Conservation (phyloP, 2,329 filamentous ascomycete species). For the Apiospora malaysiana region DNA sequence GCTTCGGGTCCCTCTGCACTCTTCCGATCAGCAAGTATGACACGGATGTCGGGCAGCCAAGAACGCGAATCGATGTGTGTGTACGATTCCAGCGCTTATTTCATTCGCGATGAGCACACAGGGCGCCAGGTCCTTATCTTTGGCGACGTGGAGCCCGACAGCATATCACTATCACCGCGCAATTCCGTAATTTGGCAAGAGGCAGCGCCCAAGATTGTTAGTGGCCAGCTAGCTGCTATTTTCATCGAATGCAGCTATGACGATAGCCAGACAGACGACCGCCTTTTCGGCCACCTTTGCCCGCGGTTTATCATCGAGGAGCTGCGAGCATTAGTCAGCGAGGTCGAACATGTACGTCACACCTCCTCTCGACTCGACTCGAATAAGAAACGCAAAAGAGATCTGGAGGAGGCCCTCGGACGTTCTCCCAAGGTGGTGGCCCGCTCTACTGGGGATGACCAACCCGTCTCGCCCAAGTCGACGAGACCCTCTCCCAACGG, state of each 20-base stretch:
- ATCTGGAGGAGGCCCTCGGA: conserved; percentile 41
- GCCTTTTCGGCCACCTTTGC: conserved; percentile 87
- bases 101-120: conserved; percentile 77
- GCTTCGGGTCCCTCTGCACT: conserved; percentile 33
- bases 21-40: conserved; percentile 38
- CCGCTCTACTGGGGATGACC: conserved; percentile 42
- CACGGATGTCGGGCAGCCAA: conserved; percentile 28
- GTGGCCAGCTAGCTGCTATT: conserved; percentile 75
- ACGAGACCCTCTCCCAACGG: conserved; percentile 34
- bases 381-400: conserved; percentile 71
- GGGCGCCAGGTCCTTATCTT: conserved; percentile 87
- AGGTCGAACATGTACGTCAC: conserved; percentile 65
- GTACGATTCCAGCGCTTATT: conserved; percentile 90
- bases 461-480: conserved; percentile 60
- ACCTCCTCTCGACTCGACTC: conserved; percentile 50
- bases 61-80: conserved; percentile 66
- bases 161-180: conserved; percentile 78
- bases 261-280: conserved; percentile 76
- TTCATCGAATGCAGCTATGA: conserved; percentile 97
- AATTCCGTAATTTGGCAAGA: conserved; percentile 87
- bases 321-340: conserved; percentile 71
- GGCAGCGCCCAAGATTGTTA: conserved; percentile 82
- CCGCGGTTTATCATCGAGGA: conserved; percentile 84
- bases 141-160: conserved; percentile 94
- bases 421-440: conserved; percentile 27